phyloP scores from a whole-genome alignment of 352 stramenopile genomes.

The Saprolegnia diclina region DNA sequence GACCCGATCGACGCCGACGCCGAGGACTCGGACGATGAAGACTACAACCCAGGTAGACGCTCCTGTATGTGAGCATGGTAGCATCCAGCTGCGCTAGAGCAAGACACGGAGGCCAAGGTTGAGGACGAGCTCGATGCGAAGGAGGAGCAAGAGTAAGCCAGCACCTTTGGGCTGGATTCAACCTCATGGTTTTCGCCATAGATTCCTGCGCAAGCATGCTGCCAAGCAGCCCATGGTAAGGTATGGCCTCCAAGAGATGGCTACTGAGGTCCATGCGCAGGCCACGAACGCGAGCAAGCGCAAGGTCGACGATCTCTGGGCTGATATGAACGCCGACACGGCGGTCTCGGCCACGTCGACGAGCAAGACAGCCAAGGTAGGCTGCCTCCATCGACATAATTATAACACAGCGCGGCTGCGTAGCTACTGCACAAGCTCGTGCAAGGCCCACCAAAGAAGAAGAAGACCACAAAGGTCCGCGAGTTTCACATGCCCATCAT shows the following conservation, averaged over 20 bases:
- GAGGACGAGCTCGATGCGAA: conserved; percentile 25
- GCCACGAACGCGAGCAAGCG: not conserved
- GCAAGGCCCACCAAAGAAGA: conserved; percentile 38
- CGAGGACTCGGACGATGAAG: conserved; percentile 17
- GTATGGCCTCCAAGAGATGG: too few species aligned
- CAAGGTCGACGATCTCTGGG: conserved; percentile 39
- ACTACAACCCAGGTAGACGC: conserved; percentile 21
- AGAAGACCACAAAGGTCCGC: conserved; percentile 57
- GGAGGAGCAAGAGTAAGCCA: conserved; percentile 19
- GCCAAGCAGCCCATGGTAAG: conserved; percentile 8
- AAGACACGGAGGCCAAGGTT: conserved; percentile 9
- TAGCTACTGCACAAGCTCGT: conserved; percentile 50
- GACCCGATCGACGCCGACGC: conserved; percentile 1
- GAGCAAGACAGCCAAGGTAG: conserved; percentile 47
- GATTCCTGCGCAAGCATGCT: conserved; percentile 13
- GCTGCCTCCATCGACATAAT: not conserved
- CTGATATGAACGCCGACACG: conserved; percentile 57
- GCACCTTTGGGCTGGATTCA: not conserved
- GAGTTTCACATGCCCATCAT: conserved; percentile 71
- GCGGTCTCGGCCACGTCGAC: conserved; percentile 45
- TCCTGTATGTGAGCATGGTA: not conserved
- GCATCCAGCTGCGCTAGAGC: conserved; percentile 1
- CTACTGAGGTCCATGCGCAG: not conserved
- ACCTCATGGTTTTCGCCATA: not conserved
- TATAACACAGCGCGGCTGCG: not conserved